Percentiles rank a stretch among this genome's conserved stretches.
Evolutionary conservation across 129 eudicot genomes (phyloP).

Genomic region (Lonicera japonica): DNA sequence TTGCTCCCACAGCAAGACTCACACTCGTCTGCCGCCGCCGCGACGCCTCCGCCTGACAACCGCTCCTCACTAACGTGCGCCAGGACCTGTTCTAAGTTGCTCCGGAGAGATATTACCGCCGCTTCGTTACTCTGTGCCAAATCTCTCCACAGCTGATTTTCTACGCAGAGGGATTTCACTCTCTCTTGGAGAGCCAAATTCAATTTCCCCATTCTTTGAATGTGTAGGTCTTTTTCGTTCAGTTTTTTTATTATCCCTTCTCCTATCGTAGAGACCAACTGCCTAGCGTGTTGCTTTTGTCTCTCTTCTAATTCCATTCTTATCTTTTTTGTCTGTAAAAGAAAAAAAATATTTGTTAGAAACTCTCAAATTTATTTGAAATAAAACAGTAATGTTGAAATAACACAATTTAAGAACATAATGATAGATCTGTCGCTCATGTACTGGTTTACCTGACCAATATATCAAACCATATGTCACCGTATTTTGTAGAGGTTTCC

Average conservation of each 20-base stretch:
- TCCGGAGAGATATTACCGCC: constrained; percentile 24
- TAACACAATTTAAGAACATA: no score
- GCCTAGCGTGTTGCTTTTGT: constrained; percentile 23
- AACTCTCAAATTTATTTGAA: no score
- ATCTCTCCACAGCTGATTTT: constrained; percentile 29
- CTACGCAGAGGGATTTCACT: constrained; percentile 24
- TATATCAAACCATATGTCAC: no score
- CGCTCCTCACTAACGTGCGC: constrained; percentile 19
- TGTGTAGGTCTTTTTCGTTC: constrained; percentile 23
- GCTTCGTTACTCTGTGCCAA: constrained; percentile 32
- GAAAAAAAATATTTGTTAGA: not conserved
- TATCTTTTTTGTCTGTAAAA: constrained; percentile 29
- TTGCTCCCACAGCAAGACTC: constrained; percentile 48
- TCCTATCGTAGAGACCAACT: constrained; percentile 15
- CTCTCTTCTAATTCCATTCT: constrained; percentile 28
- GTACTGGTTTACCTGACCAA: no score
- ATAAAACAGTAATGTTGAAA: no score
- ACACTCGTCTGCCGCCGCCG: constrained; percentile 26
- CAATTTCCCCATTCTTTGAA: constrained; percentile 24
- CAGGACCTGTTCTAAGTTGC: constrained; percentile 28
- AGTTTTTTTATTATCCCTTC: constrained; percentile 18
- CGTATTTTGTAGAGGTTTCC: no score
- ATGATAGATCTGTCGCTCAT: no score
- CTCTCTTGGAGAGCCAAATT: constrained; percentile 33
- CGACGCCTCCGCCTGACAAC: not conserved